Percentiles rank a stretch among this genome's conserved stretches.
phyloP scores from a whole-genome alignment of 331 rosid species.

The Pyrus hybrid region DNA sequence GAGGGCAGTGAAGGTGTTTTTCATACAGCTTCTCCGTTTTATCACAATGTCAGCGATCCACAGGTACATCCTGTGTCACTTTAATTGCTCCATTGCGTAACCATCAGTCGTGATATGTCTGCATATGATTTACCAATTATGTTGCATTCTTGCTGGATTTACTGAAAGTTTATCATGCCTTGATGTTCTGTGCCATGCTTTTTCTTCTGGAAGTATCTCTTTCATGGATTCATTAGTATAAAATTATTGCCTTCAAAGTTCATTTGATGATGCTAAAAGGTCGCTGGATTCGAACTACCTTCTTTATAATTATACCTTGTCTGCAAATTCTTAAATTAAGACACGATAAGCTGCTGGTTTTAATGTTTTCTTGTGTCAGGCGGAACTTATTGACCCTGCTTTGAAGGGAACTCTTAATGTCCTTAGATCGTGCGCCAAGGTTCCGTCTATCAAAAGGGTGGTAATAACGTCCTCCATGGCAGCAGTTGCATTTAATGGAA shows the following conservation, averaged over 20 bases:
- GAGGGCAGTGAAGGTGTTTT: constrained; percentile 24
- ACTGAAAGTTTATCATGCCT: background rate
- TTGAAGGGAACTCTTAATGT: constrained; percentile 48
- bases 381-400: constrained; percentile 40
- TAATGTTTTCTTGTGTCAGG: constrained; percentile 14
- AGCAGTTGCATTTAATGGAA: constrained; percentile 33
- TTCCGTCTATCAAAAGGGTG: constrained; percentile 33
- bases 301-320: background rate
- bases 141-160: background rate
- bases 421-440: constrained; percentile 36
- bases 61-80: constrained; percentile 1
- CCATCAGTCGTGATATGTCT: background rate
- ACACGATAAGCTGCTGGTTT: background rate
- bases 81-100: background rate
- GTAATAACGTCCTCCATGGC: constrained; percentile 56
- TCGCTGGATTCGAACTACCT: background rate
- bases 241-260: background rate
- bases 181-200: background rate
- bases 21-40: constrained; percentile 20
- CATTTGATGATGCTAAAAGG: background rate
- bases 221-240: background rate
- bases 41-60: constrained; percentile 10
- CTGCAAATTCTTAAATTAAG: background rate
- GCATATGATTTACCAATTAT: background rate
- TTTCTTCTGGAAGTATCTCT: background rate